A percentile compares a stretch with the other conserved stretches of the same genome.
phyloP scores from a whole-genome alignment of 2,329 filamentous ascomycete genomes.

The Plenodomus biglobosus region DNA sequence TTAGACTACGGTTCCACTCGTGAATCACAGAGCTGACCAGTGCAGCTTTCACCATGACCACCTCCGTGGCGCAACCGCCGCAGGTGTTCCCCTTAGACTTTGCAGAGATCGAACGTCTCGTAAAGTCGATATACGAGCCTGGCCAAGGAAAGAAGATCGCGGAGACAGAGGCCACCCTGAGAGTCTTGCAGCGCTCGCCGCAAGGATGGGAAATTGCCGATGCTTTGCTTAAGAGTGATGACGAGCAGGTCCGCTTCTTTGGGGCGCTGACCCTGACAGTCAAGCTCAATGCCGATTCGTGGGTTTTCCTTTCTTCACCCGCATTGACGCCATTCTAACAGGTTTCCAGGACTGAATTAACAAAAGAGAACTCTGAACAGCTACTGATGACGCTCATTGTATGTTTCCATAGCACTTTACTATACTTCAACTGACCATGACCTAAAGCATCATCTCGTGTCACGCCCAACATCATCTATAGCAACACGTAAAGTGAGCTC shows the following conservation, averaged over 20 bases:
- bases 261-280: constrained; percentile 90
- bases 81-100: constrained; percentile 30
- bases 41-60: constrained; percentile 25
- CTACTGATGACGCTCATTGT: constrained; percentile 43
- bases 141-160: constrained; percentile 49
- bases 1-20: no score
- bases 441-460: constrained; percentile 34
- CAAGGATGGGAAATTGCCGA: constrained; percentile 86
- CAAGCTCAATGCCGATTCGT: constrained; percentile 92
- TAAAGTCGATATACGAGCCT: constrained; percentile 56
- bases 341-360: constrained; percentile 27
- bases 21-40: neutral
- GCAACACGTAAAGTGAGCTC: constrained; percentile 75
- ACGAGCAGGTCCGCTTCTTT: constrained; percentile 83
- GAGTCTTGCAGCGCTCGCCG: constrained; percentile 74
- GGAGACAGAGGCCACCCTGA: constrained; percentile 71
- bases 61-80: constrained; percentile 10
- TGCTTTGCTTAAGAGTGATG: constrained; percentile 66
- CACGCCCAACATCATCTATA: constrained; percentile 53
- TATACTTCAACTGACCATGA: constrained; percentile 7
- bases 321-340: constrained; percentile 6
- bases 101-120: constrained; percentile 47
- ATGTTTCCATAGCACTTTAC: constrained; percentile 3
- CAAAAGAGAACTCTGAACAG: constrained; percentile 39
- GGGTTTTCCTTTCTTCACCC: constrained; percentile 28